Evolutionary conservation across 768 basidiomycete genomes (phyloP).

Genomic region (Termitomyces titanicus): DNA sequence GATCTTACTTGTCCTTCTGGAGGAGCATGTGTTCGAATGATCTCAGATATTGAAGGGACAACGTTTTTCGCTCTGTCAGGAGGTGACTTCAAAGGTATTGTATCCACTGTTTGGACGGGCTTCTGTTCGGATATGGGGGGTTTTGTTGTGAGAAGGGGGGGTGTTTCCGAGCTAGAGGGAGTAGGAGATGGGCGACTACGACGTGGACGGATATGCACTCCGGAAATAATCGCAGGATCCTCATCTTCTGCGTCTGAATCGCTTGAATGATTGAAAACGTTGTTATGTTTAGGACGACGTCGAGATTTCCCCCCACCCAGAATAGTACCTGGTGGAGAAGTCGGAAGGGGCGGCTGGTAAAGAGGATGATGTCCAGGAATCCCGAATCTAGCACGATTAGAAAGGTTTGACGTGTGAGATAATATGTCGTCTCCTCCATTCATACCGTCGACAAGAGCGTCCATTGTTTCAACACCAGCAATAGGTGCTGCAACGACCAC

Average conservation of each 20-base stretch:
- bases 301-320: slow-evolving; percentile 51
- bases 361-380: slow-evolving; percentile 68
- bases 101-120: slow-evolving; percentile 7
- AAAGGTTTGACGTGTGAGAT: slow-evolving; percentile 31
- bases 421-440: slow-evolving; percentile 67
- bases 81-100: slow-evolving; percentile 11
- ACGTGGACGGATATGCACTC: slow-evolving; percentile 29
- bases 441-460: slow-evolving; percentile 88
- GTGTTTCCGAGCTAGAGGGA: slow-evolving; percentile 22
- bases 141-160: slow-evolving; percentile 14
- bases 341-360: slow-evolving; percentile 80
- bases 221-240: slow-evolving; percentile 19
- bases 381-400: slow-evolving; percentile 49
- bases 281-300: slow-evolving; percentile 25
- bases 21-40: slow-evolving; percentile 80
- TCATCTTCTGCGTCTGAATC: slow-evolving; percentile 53
- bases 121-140: slow-evolving; percentile 5
- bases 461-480: slow-evolving; percentile 81
- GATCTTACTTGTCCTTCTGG: slow-evolving; percentile 45
- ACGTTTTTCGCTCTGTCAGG: slow-evolving; percentile 40
- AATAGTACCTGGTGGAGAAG: slow-evolving; percentile 75
- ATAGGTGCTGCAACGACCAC: slow-evolving; percentile 75
- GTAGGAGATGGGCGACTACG: slow-evolving; percentile 28
- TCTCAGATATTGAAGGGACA: slow-evolving; percentile 84
- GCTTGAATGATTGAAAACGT: slow-evolving; percentile 27